A percentile compares a stretch with the other conserved stretches of the same genome.
These are phyloP conservation scores for Torulaspora microellipsoides DNA, from an alignment of 805 yeast species.

Conservation along the genomic window DNA sequence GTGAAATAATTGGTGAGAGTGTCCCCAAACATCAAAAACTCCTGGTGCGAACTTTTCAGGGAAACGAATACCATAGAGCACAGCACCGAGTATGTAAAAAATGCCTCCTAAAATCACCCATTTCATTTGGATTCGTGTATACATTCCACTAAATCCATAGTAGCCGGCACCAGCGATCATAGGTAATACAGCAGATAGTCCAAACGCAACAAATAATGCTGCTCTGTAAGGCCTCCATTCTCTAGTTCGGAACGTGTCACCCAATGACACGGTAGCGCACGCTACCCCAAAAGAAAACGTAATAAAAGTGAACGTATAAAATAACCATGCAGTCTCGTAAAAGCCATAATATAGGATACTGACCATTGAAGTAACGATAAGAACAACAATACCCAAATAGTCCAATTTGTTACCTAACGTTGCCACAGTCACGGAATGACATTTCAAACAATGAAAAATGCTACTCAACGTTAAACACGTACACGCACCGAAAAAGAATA, in stretches of 20 bases:
- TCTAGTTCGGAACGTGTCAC: conserved; percentile 61
- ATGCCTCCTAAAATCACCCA: conserved; percentile 70
- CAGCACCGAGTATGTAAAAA: conserved; percentile 75
- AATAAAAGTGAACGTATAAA: conserved; percentile 38
- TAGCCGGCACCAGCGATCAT: conserved; percentile 46
- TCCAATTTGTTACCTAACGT: conserved; percentile 65
- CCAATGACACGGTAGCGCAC: conserved; percentile 61
- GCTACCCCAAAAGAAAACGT: conserved; percentile 53
- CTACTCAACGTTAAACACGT: conserved; percentile 61
- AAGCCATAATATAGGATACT: conserved; percentile 46
- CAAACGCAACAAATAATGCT: conserved; percentile 71
- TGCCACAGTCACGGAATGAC: conserved; percentile 55
- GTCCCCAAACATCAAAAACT: conserved; percentile 62
- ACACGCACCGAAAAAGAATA: conserved; percentile 50
- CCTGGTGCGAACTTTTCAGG: conserved; percentile 74
- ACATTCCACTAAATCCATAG: conserved; percentile 49
- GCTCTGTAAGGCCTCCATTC: conserved; percentile 77
- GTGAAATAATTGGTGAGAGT: conserved; percentile 84
- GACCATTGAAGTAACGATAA: conserved; percentile 59
- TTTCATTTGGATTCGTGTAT: conserved; percentile 47
- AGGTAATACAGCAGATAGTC: conserved; percentile 73
- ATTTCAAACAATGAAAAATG: conserved; percentile 58
- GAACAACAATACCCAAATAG: conserved; percentile 66
- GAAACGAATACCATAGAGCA: conserved; percentile 66
- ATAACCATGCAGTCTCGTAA: conserved; percentile 40